A percentile compares a stretch with the other conserved stretches of the same genome.
These are phyloP conservation scores for Trifolium subterraneum DNA, from an alignment of 306 rosid genomes.

Conservation along the genomic window DNA sequence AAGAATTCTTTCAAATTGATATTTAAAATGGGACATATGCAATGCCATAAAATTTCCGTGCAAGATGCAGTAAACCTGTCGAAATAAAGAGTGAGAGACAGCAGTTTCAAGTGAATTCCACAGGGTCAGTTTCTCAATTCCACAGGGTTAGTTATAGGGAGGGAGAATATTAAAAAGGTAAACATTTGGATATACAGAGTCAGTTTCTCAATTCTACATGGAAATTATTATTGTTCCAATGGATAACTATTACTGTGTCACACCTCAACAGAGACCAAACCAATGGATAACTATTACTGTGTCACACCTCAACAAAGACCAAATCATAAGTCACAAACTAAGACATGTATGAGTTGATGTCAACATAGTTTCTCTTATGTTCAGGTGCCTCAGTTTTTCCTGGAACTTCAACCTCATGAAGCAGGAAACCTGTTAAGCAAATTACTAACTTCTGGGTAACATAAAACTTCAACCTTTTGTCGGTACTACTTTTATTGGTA, in stretches of 20 bases:
- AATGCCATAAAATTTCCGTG: conserved; percentile 16
- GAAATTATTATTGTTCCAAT: conserved; percentile 1
- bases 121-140: too few species aligned
- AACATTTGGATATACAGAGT: background rate
- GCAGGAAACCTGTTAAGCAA: conserved; percentile 5
- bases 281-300: too few species aligned
- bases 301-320: conserved; percentile 18
- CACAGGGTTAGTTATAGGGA: background rate
- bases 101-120: conserved; percentile 29
- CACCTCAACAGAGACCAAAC: background rate
- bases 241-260: conserved; percentile 7
- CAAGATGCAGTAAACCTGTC: conserved; percentile 32
- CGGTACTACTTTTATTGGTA: background rate
- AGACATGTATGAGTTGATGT: background rate
- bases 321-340: background rate
- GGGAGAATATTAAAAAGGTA: background rate
- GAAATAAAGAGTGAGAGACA: conserved; percentile 9
- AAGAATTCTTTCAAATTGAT: conserved; percentile 20
- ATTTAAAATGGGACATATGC: conserved; percentile 26
- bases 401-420: conserved; percentile 7
- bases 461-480: background rate
- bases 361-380: background rate
- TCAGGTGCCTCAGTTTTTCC: background rate
- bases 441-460: background rate
- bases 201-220: conserved; percentile 12